Conservation (phyloP, 495 filamentous ascomycete genomes). For the Trichoderma gamsii region DNA sequence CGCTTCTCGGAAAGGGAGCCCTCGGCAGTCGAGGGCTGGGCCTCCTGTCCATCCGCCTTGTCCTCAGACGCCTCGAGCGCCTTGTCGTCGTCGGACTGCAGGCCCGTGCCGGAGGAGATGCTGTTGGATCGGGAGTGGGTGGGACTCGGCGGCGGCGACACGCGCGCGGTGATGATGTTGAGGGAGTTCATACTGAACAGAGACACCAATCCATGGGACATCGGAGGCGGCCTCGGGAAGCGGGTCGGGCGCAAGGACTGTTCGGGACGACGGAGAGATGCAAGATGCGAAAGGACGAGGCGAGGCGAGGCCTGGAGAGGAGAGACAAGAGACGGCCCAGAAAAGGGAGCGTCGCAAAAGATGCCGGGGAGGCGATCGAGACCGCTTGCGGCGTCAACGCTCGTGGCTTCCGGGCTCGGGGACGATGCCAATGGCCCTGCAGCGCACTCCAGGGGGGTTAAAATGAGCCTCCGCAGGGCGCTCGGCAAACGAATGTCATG, state of each 20-base stretch:
- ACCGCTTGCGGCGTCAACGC: slow-evolving; percentile 2
- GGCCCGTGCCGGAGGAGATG: slow-evolving; percentile 46
- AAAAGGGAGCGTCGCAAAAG: neutral
- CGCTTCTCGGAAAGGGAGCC: slow-evolving; percentile 12
- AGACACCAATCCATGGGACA: slow-evolving; percentile 47
- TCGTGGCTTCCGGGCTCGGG: neutral
- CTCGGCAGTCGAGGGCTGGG: neutral
- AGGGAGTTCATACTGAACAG: slow-evolving; percentile 87
- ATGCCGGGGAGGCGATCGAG: neutral
- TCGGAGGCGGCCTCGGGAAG: slow-evolving; percentile 25
- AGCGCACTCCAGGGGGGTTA: slow-evolving; percentile 12
- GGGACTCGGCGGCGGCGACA: slow-evolving; percentile 53
- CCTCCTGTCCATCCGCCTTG: slow-evolving; percentile 21
- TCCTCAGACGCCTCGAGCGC: slow-evolving; percentile 19
- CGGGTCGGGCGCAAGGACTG: neutral
- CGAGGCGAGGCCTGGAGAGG: neutral
- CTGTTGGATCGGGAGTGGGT: slow-evolving; percentile 61
- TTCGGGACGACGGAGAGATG: neutral
- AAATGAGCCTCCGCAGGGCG: slow-evolving; percentile 13
- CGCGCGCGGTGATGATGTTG: slow-evolving; percentile 86
- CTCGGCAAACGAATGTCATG: slow-evolving; percentile 11
- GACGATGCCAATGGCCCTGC: slow-evolving; percentile 6
- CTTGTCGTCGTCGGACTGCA: slow-evolving; percentile 37
- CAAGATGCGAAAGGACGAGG: neutral
- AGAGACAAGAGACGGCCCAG: neutral